Evolutionary conservation across 805 yeast species (phyloP), one percentile per base, ranked within the genome.

Genomic region (Myxozyma sirexii): DNA sequence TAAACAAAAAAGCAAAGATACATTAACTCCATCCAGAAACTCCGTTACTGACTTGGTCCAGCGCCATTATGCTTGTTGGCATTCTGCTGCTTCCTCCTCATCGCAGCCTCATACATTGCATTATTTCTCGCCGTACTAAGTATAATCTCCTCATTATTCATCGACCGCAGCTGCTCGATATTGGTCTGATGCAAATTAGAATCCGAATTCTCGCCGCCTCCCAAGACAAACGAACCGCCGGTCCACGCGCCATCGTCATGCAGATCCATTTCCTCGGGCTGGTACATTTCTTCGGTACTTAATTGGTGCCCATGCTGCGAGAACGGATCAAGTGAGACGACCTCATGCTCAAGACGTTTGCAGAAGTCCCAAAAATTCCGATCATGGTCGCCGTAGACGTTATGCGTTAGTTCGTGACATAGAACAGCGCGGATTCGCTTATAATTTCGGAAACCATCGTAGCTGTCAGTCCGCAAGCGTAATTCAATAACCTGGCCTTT

Each of bases 321-420:
- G 42, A 35, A 62, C 23, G 64, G 64, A 42, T 62, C 60, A 13
- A 62, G 47, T 13, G 42, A 58, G 15, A 59, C 45, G 19, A 72
- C 74, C 54, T 75, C 75, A 43, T 63, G 58, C 64, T 76, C 77
- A 35, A 76, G 70, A 38, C 45, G 61, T 47, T 64, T 62, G 56
- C 72, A 70, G 5, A 75, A 65, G 10, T 63, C 67, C 77, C 76
- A 73, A 56, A 75, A 75, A 52, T 69, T 58, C 17, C 68, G 60
- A 55, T 71, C 71, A 57, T 75, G 79, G 8, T 72, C 76, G 6
- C 68, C 57, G 49, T 71, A 67, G 7, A 68, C 72, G 56, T 75
- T 75, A 56, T 75, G 79, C 13, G 79, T 70, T 23, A 75, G 68
- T 55, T 75, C 79, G 55, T 75, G 79, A 57, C 77, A 73, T 29